phyloP scores from a whole-genome alignment of 2,329 filamentous ascomycete genomes.

The Pseudocercospora eumusae region DNA sequence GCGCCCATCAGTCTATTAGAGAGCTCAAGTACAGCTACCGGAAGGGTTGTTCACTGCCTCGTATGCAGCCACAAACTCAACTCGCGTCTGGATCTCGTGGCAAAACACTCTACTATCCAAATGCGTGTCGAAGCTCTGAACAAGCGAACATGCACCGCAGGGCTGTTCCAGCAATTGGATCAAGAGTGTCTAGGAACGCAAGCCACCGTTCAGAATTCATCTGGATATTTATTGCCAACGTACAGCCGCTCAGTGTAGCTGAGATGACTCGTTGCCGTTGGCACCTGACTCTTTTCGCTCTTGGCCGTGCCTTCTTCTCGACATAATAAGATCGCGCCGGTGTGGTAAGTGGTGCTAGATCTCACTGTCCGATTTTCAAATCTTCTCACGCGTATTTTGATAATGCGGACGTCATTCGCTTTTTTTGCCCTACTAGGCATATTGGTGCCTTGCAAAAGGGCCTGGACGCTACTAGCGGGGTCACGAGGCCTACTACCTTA shows the following conservation, averaged over 20 bases:
- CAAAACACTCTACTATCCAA: conserved; percentile 10
- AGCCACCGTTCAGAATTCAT: background rate
- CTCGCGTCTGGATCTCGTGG: conserved; percentile 19
- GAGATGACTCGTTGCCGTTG: background rate
- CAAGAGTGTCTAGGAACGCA: background rate
- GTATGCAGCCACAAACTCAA: conserved; percentile 15
- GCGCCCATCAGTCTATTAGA: background rate
- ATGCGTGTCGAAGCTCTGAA: conserved; percentile 8
- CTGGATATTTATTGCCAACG: conserved; percentile 6
- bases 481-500: too few relatives aligned
- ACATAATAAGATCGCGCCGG: background rate
- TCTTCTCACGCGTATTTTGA: background rate
- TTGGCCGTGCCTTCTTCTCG: background rate
- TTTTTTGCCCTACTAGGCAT: conserved; percentile 12
- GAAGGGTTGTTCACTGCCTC: background rate
- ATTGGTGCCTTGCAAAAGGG: too few relatives aligned
- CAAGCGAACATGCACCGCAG: conserved; percentile 6
- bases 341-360: background rate
- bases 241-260: background rate
- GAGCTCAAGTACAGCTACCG: background rate
- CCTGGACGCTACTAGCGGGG: too few relatives aligned
- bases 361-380: background rate
- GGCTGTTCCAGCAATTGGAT: background rate
- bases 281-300: conserved; percentile 9
- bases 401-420: conserved; percentile 1